Conservation (phyloP, 1,139 yeast genomes). For the Nakaseomyces bracarensis region DNA sequence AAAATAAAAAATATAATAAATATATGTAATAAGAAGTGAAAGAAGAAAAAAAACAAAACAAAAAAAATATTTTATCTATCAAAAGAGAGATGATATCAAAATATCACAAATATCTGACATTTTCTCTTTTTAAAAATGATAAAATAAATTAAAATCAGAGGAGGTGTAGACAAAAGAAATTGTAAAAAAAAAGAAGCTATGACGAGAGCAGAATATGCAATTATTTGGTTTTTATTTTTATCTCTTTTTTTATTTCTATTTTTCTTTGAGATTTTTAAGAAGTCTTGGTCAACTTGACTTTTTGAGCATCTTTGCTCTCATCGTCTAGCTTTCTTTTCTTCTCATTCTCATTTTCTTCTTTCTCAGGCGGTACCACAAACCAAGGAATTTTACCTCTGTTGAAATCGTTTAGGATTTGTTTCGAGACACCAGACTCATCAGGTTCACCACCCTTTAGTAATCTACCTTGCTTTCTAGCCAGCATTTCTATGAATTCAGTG, state of each 20-base stretch:
- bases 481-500: slow-evolving; percentile 74
- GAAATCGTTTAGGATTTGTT: slow-evolving; percentile 84
- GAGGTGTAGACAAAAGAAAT: slow-evolving; percentile 4
- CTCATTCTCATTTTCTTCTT: slow-evolving; percentile 44
- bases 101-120: too few relatives aligned
- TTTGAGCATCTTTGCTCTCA: slow-evolving; percentile 4
- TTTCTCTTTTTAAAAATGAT: too few relatives aligned
- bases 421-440: slow-evolving; percentile 88
- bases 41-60: not conserved
- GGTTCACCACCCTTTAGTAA: slow-evolving; percentile 96
- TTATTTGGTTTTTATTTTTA: too few relatives aligned
- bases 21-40: slow-evolving; percentile 4
- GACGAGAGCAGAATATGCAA: slow-evolving; percentile 5
- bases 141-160: not conserved
- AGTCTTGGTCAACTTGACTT: slow-evolving; percentile 4
- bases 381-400: slow-evolving; percentile 97
- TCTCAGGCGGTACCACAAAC: slow-evolving; percentile 88
- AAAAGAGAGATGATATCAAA: too few relatives aligned
- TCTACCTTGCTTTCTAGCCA: slow-evolving; percentile 90
- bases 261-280: not conserved
- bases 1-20: not conserved
- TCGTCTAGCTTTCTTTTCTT: slow-evolving; percentile 9
- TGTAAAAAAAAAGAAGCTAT: slow-evolving; percentile 7
- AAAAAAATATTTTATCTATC: too few relatives aligned
- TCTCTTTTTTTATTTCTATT: too few relatives aligned